Conservation (phyloP, 306 rosid species). For the Biancaea sappan region DNA sequence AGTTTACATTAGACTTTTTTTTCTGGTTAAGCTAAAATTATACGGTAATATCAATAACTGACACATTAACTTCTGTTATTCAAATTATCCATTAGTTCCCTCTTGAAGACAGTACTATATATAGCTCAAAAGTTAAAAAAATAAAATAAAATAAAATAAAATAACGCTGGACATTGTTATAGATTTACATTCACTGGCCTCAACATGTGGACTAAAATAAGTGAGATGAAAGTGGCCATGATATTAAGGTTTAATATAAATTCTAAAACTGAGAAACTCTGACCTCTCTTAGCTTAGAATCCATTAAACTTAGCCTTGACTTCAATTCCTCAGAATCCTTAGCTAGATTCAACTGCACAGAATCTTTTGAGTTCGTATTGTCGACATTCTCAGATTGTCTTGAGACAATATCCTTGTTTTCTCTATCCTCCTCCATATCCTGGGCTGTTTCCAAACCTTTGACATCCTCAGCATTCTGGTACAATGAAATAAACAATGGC, state of each 20-base stretch:
- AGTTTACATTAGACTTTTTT: slow-evolving; percentile 10
- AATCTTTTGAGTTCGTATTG: slow-evolving; percentile 44
- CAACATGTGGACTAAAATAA: slow-evolving; percentile 33
- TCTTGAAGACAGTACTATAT: slow-evolving; percentile 1
- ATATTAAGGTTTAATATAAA: slow-evolving; percentile 20
- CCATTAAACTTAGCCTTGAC: slow-evolving; percentile 56
- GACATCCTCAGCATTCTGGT: slow-evolving; percentile 53
- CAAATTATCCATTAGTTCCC: slow-evolving; percentile 15
- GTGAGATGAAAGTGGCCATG: slow-evolving; percentile 3
- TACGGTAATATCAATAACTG: background rate
- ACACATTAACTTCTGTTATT: background rate
- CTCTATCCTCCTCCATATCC: slow-evolving; percentile 48
- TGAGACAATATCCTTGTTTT: slow-evolving; percentile 32
- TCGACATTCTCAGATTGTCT: slow-evolving; percentile 43
- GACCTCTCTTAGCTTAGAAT: slow-evolving; percentile 81
- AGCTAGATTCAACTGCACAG: slow-evolving; percentile 35
- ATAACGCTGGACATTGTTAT: slow-evolving; percentile 26
- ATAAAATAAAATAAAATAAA: too few species aligned
- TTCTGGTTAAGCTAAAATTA: background rate
- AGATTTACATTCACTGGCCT: slow-evolving; percentile 1
- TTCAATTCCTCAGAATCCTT: slow-evolving; percentile 66
- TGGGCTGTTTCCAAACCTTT: slow-evolving; percentile 49
- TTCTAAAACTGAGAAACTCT: slow-evolving; percentile 36
- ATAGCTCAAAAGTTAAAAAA: background rate
- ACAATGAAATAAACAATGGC: slow-evolving; percentile 24